phyloP scores from a whole-genome alignment of 768 basidiomycete genomes.

The Brasilioporus rufonigricans region DNA sequence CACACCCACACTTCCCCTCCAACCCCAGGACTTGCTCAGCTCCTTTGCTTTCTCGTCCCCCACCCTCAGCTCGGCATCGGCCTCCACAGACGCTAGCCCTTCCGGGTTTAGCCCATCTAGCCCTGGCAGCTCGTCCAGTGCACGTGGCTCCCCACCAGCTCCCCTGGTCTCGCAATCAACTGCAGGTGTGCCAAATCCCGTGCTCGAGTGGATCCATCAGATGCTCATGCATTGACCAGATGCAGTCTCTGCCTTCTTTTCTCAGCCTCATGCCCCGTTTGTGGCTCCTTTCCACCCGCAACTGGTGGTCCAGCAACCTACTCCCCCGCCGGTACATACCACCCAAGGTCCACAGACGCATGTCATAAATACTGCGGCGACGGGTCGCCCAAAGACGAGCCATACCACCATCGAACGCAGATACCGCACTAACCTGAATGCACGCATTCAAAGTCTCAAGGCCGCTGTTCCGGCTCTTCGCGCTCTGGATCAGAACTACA shows the following conservation, averaged over 20 bases:
- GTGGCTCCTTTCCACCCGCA: conserved; percentile 40
- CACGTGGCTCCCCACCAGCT: conserved; percentile 31
- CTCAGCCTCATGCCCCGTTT: conserved; percentile 11
- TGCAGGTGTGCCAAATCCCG: conserved; percentile 11
- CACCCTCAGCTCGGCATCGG: conserved; percentile 33
- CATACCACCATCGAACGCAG: conserved; percentile 89
- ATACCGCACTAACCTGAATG: conserved; percentile 86
- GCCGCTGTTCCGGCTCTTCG: conserved; percentile 82
- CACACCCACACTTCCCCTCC: conserved; percentile 15
- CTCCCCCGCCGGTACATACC: conserved; percentile 30
- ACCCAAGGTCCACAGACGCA: conserved; percentile 25
- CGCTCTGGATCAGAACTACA: conserved; percentile 58
- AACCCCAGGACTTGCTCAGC: conserved; percentile 29
- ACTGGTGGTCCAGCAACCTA: conserved; percentile 14
- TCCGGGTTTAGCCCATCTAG: conserved; percentile 25
- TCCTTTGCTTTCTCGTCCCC: conserved; percentile 41
- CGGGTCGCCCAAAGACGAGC: conserved; percentile 60
- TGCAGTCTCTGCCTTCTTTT: conserved; percentile 13
- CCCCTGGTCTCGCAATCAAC: conserved; percentile 19
- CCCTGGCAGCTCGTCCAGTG: conserved; percentile 30
- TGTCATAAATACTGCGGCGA: conserved; percentile 16
- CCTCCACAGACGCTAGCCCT: conserved; percentile 29
- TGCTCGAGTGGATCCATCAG: not conserved
- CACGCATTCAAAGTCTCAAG: conserved; percentile 77
- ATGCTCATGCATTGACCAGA: conserved; percentile 25